Percentiles rank a stretch among this genome's conserved stretches.
These are phyloP conservation scores for Talaromyces sp. DNA, from an alignment of 2,329 filamentous ascomycete species.

Conservation along the genomic window DNA sequence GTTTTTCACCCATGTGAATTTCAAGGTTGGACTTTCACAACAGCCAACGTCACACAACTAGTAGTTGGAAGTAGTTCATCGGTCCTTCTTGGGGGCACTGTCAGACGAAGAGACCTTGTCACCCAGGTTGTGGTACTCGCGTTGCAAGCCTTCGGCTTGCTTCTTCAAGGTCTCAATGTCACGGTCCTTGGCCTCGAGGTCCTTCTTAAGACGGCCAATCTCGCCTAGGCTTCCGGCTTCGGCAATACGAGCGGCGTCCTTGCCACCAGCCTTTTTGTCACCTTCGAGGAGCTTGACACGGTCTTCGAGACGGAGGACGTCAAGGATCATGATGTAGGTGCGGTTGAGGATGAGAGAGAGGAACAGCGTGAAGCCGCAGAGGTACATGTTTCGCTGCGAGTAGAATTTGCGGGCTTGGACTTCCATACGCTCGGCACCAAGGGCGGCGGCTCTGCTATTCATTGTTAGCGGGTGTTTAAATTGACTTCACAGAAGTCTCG, in stretches of 20 bases:
- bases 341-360: conserved; percentile 96
- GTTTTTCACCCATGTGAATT: background rate
- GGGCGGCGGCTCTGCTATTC: conserved; percentile 49
- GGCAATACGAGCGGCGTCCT: conserved; percentile 66
- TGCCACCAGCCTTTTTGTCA: conserved; percentile 52
- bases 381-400: conserved; percentile 99
- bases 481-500: background rate
- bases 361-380: conserved; percentile 98
- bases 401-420: conserved; percentile 99
- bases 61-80: conserved; percentile 29
- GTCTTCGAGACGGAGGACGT: conserved; percentile 86
- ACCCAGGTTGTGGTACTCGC: conserved; percentile 79
- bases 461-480: conserved; percentile 1
- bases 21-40: background rate
- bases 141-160: conserved; percentile 75
- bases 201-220: conserved; percentile 67
- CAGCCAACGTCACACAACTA: background rate
- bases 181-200: conserved; percentile 27
- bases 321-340: conserved; percentile 95
- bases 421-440: conserved; percentile 93
- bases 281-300: conserved; percentile 79
- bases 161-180: conserved; percentile 69
- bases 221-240: conserved; percentile 67
- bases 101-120: conserved; percentile 64
- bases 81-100: conserved; percentile 49